Percentiles rank a stretch among this genome's conserved stretches.
phyloP scores from a whole-genome alignment of 495 filamentous ascomycete species.

The Neurospora discreta region DNA sequence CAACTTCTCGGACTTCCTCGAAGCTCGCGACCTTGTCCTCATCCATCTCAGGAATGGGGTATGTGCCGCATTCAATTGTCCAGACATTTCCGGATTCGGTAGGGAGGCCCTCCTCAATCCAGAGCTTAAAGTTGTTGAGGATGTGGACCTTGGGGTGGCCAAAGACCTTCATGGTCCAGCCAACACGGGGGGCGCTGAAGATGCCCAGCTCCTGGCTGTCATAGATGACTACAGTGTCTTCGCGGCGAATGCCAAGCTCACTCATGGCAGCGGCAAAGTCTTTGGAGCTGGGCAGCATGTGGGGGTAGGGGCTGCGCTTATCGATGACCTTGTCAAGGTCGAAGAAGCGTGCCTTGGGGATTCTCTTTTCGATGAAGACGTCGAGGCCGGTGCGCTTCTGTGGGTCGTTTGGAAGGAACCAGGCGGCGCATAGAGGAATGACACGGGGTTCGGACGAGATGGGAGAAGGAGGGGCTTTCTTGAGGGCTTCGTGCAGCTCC shows the following conservation, averaged over 20 bases:
- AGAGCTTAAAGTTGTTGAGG: slow-evolving; percentile 86
- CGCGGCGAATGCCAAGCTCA: slow-evolving; percentile 67
- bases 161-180: slow-evolving; percentile 84
- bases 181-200: slow-evolving; percentile 86
- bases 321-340: slow-evolving; percentile 88
- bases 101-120: slow-evolving; percentile 71
- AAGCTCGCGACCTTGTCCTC: slow-evolving; percentile 44
- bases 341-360: slow-evolving; percentile 90
- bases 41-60: slow-evolving; percentile 42
- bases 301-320: slow-evolving; percentile 75
- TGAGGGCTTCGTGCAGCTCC: slow-evolving; percentile 68
- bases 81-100: slow-evolving; percentile 67
- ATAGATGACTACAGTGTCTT: slow-evolving; percentile 88
- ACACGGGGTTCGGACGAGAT: slow-evolving; percentile 69
- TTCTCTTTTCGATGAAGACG: slow-evolving; percentile 63
- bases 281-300: slow-evolving; percentile 83
- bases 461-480: slow-evolving; percentile 59
- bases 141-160: slow-evolving; percentile 85
- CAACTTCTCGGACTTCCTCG: slow-evolving; percentile 69
- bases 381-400: slow-evolving; percentile 59
- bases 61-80: slow-evolving; percentile 45
- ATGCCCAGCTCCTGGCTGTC: slow-evolving; percentile 81
- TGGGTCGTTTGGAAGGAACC: slow-evolving; percentile 88
- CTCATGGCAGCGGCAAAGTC: slow-evolving; percentile 82
- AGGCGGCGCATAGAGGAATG: slow-evolving; percentile 81